Base-by-base conservation (phyloP, 352 stramenopile species). In the Salisapilia sapeloensis region DNA sequence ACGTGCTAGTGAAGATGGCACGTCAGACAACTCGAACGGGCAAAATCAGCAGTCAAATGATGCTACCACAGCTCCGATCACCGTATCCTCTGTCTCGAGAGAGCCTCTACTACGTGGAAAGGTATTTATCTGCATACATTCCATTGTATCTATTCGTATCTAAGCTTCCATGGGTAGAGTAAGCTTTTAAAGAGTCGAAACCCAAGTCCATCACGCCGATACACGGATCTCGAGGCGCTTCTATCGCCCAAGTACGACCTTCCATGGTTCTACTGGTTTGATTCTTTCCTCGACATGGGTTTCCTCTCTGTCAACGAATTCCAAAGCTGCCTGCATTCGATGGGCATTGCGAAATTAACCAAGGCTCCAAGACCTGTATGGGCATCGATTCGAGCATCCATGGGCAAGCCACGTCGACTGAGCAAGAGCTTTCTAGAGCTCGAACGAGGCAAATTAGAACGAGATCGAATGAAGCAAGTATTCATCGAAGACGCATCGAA, bases 281-380 rank as follows among this genome's bases (percentile, higher is more conserved):
- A 75, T 29, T 70, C 60, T 31, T 72, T 52, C 32, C 34, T 64
- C 17, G 65, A 84, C 46, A 40, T 47, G 8, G 63, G 74, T 14
- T 89, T 79, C 40, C 82, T 85, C 41, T 18, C 13, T n/a, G 56
- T 83, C 30, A 81, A 81, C 18, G 69, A 85, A 48, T 85, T 89
- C 29, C 33, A 78, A 8, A 56, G 80, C 15, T 85, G 69, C 44
- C 49, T 89, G 3, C 38, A 55, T 16, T 50, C 46, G 23, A 81
- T 84, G 57, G 58, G 60, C 4, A 62, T 83, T 2, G 62, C 41
- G 8, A 71, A 83, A 31, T 60, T 82, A 40, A 59, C 44, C 3
- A 36, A 36, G 13, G 69, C 65, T 1, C 61, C 65, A 2, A 45
- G 69, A 2, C 62, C 60, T n/a, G 61, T 80, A 13, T 89, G 72